Percentiles rank a stretch among this genome's conserved stretches.
These are phyloP conservation scores for Bruguiera sexangula DNA, from an alignment of 345 rosid genomes.

Conservation along the genomic window DNA sequence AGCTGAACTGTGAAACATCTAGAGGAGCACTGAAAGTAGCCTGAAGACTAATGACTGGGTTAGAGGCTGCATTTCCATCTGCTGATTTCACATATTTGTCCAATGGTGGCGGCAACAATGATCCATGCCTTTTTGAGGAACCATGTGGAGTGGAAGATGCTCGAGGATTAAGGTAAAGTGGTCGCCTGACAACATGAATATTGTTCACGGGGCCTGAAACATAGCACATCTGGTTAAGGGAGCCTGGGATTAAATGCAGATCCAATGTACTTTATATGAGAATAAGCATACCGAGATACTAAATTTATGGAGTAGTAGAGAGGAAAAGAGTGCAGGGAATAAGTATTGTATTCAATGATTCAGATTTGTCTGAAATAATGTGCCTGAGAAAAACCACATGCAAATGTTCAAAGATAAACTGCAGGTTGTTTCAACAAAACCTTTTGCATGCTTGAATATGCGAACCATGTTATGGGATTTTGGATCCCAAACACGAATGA, in stretches of 20 bases:
- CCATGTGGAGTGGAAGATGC: constrained; percentile 24
- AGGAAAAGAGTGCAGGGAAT: background rate
- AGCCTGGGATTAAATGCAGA: background rate
- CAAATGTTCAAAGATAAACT: constrained; percentile 5
- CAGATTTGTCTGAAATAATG: background rate
- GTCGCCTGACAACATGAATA: constrained; percentile 48
- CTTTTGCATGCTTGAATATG: constrained; percentile 58
- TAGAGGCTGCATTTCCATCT: constrained; percentile 38
- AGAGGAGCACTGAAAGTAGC: constrained; percentile 23
- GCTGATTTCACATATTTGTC: constrained; percentile 44
- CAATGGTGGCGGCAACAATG: constrained; percentile 55
- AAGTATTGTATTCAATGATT: background rate
- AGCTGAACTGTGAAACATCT: constrained; percentile 34
- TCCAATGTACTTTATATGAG: background rate
- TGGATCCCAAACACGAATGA: constrained; percentile 64
- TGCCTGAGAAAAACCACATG: background rate
- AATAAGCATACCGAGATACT: background rate
- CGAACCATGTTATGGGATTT: constrained; percentile 42
- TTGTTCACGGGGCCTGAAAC: constrained; percentile 69
- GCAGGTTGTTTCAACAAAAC: constrained; percentile 31
- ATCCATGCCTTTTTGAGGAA: constrained; percentile 51
- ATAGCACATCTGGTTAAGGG: background rate
- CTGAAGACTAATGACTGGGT: constrained; percentile 40
- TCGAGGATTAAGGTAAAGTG: constrained; percentile 20
- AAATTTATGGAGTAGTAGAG: no score